Base-by-base conservation (phyloP, 1,139 yeast genomes). In the Saccharomyces pastorianus region DNA sequence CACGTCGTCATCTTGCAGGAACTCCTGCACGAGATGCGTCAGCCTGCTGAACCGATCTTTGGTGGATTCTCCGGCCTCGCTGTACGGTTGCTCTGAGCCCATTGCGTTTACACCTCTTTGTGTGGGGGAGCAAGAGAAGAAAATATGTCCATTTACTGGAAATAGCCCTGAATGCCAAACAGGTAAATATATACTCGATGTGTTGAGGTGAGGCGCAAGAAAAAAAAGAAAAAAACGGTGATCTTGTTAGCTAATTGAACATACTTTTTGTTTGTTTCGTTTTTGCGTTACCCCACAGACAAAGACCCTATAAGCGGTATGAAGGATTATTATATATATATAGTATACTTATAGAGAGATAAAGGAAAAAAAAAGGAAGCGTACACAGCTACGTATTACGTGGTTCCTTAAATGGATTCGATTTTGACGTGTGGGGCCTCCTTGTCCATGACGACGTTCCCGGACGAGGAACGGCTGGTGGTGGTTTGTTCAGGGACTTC, bases 191-290 rank as follows among this genome's bases (percentile, higher is more conserved):
- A 20, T 20, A 20, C 23, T 38, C 4, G 23, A 38, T 38, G 23
- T 38, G 42, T 38, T 38, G 42, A 38, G 23, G 42, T 38, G 42
- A 38, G 42, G 42, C 42, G 42, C 42, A 38, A 38, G 42, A 34
- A 34, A 9, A 34, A 34, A 34, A 34, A 17, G 2, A 2, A 17
- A 17, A 17, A 17, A 17, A 17, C 11, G n/a, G 13, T 9, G 9
- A n/a, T 29, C 11, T 9, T 2, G 29, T 27, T 7, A 4, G 9
- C 9, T n/a, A 34, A 6, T 34, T 34, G 23, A 34, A 7, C 9
- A 3, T 20, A 20, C 4, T 20, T 20, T 20, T 20, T 20, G 4
- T 20, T 20, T 6, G 13, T 34, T 34, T 5, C 7, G 42, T 14
- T 14, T 14, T 14, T 34, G 20, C 42, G 42, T 14, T 7, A 34